Conservation (phyloP, 176 grass and related monocot genomes). For the Chrysopogon serrulatus region DNA sequence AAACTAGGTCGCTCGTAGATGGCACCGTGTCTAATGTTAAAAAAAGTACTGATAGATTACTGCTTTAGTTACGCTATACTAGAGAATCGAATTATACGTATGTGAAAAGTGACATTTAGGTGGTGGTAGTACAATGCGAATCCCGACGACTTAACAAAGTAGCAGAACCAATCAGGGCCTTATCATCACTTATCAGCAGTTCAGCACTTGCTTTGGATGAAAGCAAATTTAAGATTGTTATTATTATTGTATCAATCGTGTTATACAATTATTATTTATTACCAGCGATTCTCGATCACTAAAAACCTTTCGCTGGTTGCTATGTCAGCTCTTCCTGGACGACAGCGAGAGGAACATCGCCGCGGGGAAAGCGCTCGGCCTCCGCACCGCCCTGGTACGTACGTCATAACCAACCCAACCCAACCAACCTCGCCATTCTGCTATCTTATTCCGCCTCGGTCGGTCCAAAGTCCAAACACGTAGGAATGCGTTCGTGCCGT, state of each 20-base stretch:
- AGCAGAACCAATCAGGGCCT: background rate
- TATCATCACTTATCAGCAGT: background rate
- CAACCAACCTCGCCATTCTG: no score
- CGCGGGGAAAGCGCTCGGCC: conserved; percentile 73
- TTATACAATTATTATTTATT: background rate
- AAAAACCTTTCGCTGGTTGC: background rate
- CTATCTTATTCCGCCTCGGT: no score
- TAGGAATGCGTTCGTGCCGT: no score
- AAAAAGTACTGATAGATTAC: no score
- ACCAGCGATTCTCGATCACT: background rate
- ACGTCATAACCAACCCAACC: no score
- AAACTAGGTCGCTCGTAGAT: no score
- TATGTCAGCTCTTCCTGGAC: conserved; percentile 82
- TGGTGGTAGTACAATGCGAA: no score
- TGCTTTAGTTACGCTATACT: no score
- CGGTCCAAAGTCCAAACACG: background rate
- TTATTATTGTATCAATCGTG: background rate
- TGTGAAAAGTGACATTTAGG: no score
- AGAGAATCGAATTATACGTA: no score
- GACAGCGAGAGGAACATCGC: conserved; percentile 96
- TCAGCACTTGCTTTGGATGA: background rate
- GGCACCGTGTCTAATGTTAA: no score
- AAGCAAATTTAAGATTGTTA: background rate
- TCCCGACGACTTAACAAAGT: no score
- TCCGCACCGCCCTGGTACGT: conserved; percentile 82